These are phyloP conservation scores for Debaryomyces psychrophilus DNA, from an alignment of 1,139 yeast genomes.

Conservation along the genomic window DNA sequence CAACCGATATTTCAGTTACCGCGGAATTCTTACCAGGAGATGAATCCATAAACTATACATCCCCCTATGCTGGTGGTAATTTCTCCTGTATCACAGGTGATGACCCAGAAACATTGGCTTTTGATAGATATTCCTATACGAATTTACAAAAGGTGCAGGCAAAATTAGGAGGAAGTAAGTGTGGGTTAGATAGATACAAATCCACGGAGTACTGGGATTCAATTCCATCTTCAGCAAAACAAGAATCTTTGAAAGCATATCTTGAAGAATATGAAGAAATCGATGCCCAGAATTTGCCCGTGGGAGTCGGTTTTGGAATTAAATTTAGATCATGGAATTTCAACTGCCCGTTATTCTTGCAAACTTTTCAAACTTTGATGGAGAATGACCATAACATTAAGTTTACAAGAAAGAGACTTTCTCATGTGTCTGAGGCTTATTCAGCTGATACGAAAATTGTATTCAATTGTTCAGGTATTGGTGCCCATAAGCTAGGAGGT, in stretches of 20 bases:
- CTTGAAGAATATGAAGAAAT: constrained; percentile 45
- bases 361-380: constrained; percentile 15
- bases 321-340: constrained; percentile 25
- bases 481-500: constrained; percentile 59
- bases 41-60: constrained; percentile 66
- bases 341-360: constrained; percentile 26
- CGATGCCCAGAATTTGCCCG: constrained; percentile 39
- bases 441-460: constrained; percentile 44
- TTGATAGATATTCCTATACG: constrained; percentile 58
- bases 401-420: constrained; percentile 2
- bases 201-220: constrained; percentile 60
- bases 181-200: constrained; percentile 58
- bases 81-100: constrained; percentile 67
- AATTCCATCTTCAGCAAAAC: constrained; percentile 44
- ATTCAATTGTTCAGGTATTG: constrained; percentile 73
- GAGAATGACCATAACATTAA: constrained; percentile 13
- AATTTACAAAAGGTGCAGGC: constrained; percentile 46
- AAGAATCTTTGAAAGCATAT: constrained; percentile 48
- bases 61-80: constrained; percentile 83
- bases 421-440: constrained; percentile 44
- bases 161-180: constrained; percentile 50
- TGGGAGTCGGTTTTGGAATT: constrained; percentile 44
- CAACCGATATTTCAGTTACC: constrained; percentile 54
- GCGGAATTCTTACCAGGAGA: constrained; percentile 77
- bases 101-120: constrained; percentile 52